Conservation (phyloP, 2,329 filamentous ascomycete species). For the Pseudogymnoascus sp. region DNA sequence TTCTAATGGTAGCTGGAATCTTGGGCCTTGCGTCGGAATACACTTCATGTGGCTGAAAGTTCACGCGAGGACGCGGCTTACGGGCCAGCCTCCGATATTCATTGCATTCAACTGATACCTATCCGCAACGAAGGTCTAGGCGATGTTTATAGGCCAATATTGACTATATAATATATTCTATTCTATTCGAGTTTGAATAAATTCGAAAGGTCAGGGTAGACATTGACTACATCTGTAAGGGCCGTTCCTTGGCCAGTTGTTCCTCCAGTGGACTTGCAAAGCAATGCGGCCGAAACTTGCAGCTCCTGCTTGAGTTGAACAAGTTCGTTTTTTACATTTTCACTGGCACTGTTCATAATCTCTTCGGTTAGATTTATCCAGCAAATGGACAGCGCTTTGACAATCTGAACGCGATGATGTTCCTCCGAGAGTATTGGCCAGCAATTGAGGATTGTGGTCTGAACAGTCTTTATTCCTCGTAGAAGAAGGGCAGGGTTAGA, state of each 20-base stretch:
- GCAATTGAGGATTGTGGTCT: conserved; percentile 50
- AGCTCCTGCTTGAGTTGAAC: conserved; percentile 18
- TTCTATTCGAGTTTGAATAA: neutral
- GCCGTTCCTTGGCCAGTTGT: neutral
- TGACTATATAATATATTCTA: neutral
- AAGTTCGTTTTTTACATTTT: neutral
- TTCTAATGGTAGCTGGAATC: neutral
- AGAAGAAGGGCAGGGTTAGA: conserved; percentile 46
- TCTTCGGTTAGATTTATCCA: conserved; percentile 50
- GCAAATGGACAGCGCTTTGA: conserved; percentile 53
- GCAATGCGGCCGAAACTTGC: conserved; percentile 17
- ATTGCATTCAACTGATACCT: neutral
- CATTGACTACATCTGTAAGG: neutral
- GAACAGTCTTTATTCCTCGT: conserved; percentile 41
- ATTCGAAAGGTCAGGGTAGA: neutral
- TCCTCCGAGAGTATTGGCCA: conserved; percentile 57
- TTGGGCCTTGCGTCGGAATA: neutral
- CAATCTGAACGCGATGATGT: conserved; percentile 53
- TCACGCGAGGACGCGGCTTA: neutral
- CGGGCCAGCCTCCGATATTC: neutral
- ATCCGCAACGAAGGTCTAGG: neutral
- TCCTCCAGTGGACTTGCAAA: conserved; percentile 19
- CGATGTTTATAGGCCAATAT: neutral
- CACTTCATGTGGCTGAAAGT: neutral
- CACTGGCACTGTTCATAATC: neutral